These are phyloP conservation scores for Talaromyces sp. DNA, from an alignment of 2,329 filamentous ascomycete genomes.

Conservation along the genomic window DNA sequence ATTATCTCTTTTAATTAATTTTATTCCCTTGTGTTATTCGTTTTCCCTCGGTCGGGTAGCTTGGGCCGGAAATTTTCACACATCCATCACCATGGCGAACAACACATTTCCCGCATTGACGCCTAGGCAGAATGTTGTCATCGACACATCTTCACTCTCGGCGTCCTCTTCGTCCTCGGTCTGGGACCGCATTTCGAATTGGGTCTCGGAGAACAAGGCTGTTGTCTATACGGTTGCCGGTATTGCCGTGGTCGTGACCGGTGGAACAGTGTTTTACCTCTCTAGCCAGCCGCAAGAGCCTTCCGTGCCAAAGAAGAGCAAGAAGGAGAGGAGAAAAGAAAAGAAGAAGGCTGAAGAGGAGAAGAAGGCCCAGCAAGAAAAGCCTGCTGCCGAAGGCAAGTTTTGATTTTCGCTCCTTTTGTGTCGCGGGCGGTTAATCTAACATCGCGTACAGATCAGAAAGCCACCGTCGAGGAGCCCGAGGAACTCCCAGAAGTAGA, in stretches of 20 bases:
- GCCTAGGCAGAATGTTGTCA: slow-evolving; percentile 9
- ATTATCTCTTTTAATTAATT: background rate
- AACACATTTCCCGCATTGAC: background rate
- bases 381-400: slow-evolving; percentile 38
- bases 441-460: slow-evolving; percentile 31
- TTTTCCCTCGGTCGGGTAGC: background rate
- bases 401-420: slow-evolving; percentile 27
- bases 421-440: slow-evolving; percentile 25
- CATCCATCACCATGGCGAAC: slow-evolving; percentile 7
- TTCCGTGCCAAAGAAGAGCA: slow-evolving; percentile 60
- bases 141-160: slow-evolving; percentile 29
- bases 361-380: slow-evolving; percentile 45
- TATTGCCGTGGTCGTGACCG: slow-evolving; percentile 83
- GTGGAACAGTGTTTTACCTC: slow-evolving; percentile 89
- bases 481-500: slow-evolving; percentile 65
- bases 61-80: background rate
- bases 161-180: slow-evolving; percentile 57
- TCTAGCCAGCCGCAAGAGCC: slow-evolving; percentile 38
- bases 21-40: background rate
- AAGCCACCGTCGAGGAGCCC: slow-evolving; percentile 44
- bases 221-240: slow-evolving; percentile 95
- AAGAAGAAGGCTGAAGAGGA: slow-evolving; percentile 61
- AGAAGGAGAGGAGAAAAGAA: slow-evolving; percentile 83
- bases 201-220: slow-evolving; percentile 93
- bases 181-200: slow-evolving; percentile 84